Base-by-base conservation (phyloP, 495 filamentous ascomycete genomes). In the Aspergillus steynii region DNA sequence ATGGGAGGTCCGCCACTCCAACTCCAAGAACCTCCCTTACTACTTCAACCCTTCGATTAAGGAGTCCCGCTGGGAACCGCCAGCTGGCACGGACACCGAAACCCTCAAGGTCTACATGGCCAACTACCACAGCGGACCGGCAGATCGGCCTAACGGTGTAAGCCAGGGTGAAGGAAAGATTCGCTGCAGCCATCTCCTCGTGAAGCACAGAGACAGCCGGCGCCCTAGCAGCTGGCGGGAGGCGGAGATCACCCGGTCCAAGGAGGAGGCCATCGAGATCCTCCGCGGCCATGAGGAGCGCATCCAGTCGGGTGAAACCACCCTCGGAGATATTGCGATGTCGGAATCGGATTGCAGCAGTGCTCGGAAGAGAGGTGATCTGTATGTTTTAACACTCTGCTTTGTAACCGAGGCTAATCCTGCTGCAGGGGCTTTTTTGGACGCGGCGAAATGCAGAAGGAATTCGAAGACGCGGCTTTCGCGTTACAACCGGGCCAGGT, bases 11-110 rank as follows among this genome's bases (percentile, higher is more conserved):
- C 91, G 93, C 67, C 91, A 94, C 77, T 96, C 90, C 72, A 94
- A 96, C 78, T 93, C 91, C 73, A 98, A 96, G 79, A 96, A 95
- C 75, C 90, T 98, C 15, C 95, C 95, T 42, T 99, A 99, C 80
- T 99, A 97, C 78, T 98, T 96, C 88, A 95, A 96, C 76, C 74
- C 88, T 29, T 73, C 72, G 29, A 90, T 90, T 52, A 92, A 90
- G 68, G 86, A 88, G 65, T 98, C 95, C 54, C 85, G 90, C 73
- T 99, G 95, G 95, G 94, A 98, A 66, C 95, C 95, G 4, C 95
- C 95, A 28, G 65, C 81, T 9, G 92, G 88, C 49, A 92, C 93
- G 48, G 89, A 99, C 77, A 85, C 89, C 50, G 92, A 97, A 62
- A 90, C 89, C 72, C 85, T 99, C 42, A 98, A 97, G 81, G 66